A percentile compares a stretch with the other conserved stretches of the same genome.
Conservation (phyloP, 192 early-diverging fungal species). For the Ambispora gerdemannii region DNA sequence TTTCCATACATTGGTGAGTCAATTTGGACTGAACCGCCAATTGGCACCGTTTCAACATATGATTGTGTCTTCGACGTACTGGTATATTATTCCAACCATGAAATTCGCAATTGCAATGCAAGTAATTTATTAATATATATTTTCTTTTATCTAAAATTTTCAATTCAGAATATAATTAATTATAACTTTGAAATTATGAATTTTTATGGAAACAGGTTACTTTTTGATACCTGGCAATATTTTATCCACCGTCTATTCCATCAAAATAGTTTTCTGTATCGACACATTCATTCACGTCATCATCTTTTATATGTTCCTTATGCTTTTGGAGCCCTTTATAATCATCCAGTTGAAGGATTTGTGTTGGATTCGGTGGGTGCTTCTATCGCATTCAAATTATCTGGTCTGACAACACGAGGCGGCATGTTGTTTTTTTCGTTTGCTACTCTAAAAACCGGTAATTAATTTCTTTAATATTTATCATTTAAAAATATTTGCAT, state of each 20-base stretch:
- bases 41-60: neutral
- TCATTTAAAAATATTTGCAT: neutral
- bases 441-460: slow-evolving; percentile 69
- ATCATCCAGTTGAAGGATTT: slow-evolving; percentile 78
- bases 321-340: slow-evolving; percentile 80
- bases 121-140: slow-evolving; percentile 28
- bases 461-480: neutral
- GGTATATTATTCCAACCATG: slow-evolving; percentile 34
- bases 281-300: slow-evolving; percentile 71
- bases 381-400: slow-evolving; percentile 56
- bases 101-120: slow-evolving; percentile 54
- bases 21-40: neutral
- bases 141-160: no score
- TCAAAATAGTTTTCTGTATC: slow-evolving; percentile 66
- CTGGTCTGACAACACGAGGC: slow-evolving; percentile 67
- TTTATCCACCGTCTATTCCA: slow-evolving; percentile 74
- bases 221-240: slow-evolving; percentile 62
- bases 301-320: slow-evolving; percentile 74
- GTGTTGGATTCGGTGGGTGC: slow-evolving; percentile 71
- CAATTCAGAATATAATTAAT: no score
- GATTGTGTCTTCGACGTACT: slow-evolving; percentile 29
- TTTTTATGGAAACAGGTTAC: slow-evolving; percentile 32
- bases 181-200: no score
- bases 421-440: slow-evolving; percentile 67
- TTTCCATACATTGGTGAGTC: neutral